Percentiles rank a stretch among this genome's conserved stretches.
phyloP scores from a whole-genome alignment of 1,284 basidiomycete species.

The Fomitopsis schrenkii region DNA sequence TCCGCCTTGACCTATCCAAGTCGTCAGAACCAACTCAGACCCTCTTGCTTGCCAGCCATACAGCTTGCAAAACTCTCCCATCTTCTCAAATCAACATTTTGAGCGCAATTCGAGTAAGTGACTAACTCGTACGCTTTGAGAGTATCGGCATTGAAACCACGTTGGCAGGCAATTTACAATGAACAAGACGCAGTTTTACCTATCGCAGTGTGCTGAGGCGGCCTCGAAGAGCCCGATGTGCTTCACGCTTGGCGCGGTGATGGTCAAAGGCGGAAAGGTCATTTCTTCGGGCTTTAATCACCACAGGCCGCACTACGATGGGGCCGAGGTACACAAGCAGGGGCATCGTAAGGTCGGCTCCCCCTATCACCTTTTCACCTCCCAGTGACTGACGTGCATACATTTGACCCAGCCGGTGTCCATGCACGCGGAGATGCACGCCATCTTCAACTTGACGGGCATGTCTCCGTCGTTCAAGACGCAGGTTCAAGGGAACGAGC shows the following conservation, averaged over 20 bases:
- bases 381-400: not conserved
- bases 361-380: not conserved
- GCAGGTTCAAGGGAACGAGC: slow-evolving; percentile 43
- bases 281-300: slow-evolving; percentile 52
- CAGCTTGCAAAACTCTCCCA: too few species aligned
- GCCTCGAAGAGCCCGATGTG: slow-evolving; percentile 51
- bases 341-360: slow-evolving; percentile 36
- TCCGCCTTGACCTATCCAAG: too few species aligned
- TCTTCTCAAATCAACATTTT: too few species aligned
- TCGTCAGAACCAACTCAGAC: too few species aligned
- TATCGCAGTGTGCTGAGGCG: slow-evolving; percentile 48
- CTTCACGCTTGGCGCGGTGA: slow-evolving; percentile 50
- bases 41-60: not conserved
- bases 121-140: too few species aligned
- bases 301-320: slow-evolving; percentile 51
- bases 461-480: slow-evolving; percentile 50
- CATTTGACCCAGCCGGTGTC: slow-evolving; percentile 36
- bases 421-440: slow-evolving; percentile 64
- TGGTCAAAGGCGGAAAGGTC: slow-evolving; percentile 57
- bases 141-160: too few species aligned
- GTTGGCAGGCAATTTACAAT: slow-evolving; percentile 20
- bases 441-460: slow-evolving; percentile 49
- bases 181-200: slow-evolving; percentile 50
- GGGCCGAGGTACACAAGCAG: slow-evolving; percentile 35
- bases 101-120: too few species aligned